A percentile compares a stretch with the other conserved stretches of the same genome.
These are phyloP conservation scores for Pestalotiopsis sp. DNA, from an alignment of 2,329 filamentous ascomycete genomes.

Conservation along the genomic window DNA sequence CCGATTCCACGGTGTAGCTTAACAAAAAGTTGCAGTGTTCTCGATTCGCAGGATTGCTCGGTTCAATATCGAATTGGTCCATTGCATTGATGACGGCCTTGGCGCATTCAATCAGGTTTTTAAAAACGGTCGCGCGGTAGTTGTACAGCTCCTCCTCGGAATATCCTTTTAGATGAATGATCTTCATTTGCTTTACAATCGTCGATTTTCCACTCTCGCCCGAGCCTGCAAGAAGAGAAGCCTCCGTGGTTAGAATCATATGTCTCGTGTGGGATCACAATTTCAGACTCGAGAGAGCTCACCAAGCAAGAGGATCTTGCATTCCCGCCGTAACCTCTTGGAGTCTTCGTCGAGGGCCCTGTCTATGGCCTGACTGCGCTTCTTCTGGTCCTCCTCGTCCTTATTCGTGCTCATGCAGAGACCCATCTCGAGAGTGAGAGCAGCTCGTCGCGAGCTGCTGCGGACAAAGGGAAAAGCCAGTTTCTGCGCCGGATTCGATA, in stretches of 20 bases:
- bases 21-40: constrained; percentile 79
- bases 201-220: constrained; percentile 99
- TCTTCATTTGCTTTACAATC: constrained; percentile 99
- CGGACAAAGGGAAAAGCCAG: neutral
- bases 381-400: constrained; percentile 90
- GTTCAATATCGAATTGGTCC: constrained; percentile 86
- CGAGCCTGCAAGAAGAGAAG: constrained; percentile 65
- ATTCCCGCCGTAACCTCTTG: constrained; percentile 89
- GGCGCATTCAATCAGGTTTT: constrained; percentile 95
- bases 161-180: constrained; percentile 98
- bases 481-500: constrained; percentile 7
- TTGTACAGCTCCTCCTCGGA: constrained; percentile 90
- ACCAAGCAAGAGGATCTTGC: constrained; percentile 97
- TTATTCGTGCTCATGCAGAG: constrained; percentile 87
- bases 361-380: constrained; percentile 95
- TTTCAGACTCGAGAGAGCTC: constrained; percentile 29
- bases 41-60: constrained; percentile 70
- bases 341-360: constrained; percentile 93
- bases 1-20: constrained; percentile 87
- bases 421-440: constrained; percentile 69
- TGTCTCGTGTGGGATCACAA: constrained; percentile 15
- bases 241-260: neutral
- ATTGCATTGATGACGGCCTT: constrained; percentile 92
- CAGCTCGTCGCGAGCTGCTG: neutral
- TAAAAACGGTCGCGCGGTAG: constrained; percentile 96